Base-by-base conservation (phyloP, 2,329 filamentous ascomycete species). In the Periconia sp. region DNA sequence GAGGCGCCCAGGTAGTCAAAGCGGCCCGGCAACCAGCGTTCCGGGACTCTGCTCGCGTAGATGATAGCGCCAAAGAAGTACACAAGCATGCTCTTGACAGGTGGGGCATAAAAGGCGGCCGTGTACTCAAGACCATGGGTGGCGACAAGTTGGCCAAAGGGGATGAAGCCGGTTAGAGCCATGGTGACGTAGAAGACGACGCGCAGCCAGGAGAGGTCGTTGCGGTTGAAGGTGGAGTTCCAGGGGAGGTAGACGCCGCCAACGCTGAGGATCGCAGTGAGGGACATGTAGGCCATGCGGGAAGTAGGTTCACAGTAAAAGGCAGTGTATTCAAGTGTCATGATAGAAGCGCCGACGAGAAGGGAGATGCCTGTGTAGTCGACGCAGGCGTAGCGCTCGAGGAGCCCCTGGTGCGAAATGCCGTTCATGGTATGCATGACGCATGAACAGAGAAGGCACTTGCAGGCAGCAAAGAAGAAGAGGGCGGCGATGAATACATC, bases 391-490 rank as follows among this genome's bases (percentile, higher is more conserved):
- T 99, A 97, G 57, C 92, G 89, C 71, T 96, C 94, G 77, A 99
- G 89, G 41, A 96, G 84, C 18, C 86, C 85, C 66, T 96, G 87
- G 62, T 96, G 90, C 17, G 93, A 92, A 50, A 97, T 95, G 65
- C 91, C 91, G 78, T 93, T 96, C 92, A 99, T 97, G 23, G 94
- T 97, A 78, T 99, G 94, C 94, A 94, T 99, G 69, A 97, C 86
- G 59, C 89, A 93, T 57, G 90, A 95, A 85, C 94, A 99, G 70
- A 93, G 86, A 51, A 99, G 84, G 68, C 93, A 97, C 74, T 97
- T 92, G 80, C 88, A 92, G 44, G 94, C 94, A 45, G 93, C 94
- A 69, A 96, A 90, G 79, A 99, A 97, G 82, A 99, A 99, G 61
- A 95, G 83, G 19, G 90, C 92, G 0, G 93, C 92, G 58, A 99